Base-by-base conservation (phyloP, 2,329 filamentous ascomycete species). In the Colletotrichum sp. region DNA sequence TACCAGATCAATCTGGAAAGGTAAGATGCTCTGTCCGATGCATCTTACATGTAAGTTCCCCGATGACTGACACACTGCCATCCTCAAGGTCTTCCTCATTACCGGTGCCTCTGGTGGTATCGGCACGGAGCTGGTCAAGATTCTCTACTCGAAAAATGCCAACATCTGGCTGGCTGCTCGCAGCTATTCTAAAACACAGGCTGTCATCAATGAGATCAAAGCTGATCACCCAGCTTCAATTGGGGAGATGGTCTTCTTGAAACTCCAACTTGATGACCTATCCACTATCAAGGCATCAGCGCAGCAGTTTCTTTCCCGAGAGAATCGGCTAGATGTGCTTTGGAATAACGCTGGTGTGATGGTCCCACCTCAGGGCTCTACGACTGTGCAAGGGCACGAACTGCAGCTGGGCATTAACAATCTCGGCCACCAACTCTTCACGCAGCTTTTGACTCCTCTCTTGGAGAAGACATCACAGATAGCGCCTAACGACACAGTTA, bases 401-500 rank as follows among this genome's bases (percentile, higher is more conserved):
- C 3, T 44, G 39, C 39, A 44, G 39, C 39, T 44, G 0, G 39
- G 39, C 5, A 44, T 44, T 19, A 44, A 44, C 19, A 44, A 44
- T 1, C 39, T 44, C 19, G 39, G 39, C n/a, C 39, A 44, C 11
- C 39, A 44, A 1, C 39, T 44, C 39, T 44, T 44, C 19, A 44
- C 39, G 39, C 39, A 44, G 9, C 5, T 44, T 0, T 44, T 44
- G 0, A 44, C 39, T 6, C 19, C 39, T 0, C 39, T 44, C 0
- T n/a, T 44, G 19, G 19, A n/a, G 39, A 44, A 0, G 9, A 44
- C 39, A 0, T 44, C 19, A 0, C 5, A 2, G 9, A 6, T 44
- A 44, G 39, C 39, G 0, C 9, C 9, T 0, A 3, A 12, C 0
- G 19, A 44, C 39, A 12, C 39, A 9, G 19, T 44, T 0, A 44